Percentiles rank a stretch among this genome's conserved stretches.
phyloP scores from a whole-genome alignment of 2,329 filamentous ascomycete species.

The Colletotrichum orbiculare region DNA sequence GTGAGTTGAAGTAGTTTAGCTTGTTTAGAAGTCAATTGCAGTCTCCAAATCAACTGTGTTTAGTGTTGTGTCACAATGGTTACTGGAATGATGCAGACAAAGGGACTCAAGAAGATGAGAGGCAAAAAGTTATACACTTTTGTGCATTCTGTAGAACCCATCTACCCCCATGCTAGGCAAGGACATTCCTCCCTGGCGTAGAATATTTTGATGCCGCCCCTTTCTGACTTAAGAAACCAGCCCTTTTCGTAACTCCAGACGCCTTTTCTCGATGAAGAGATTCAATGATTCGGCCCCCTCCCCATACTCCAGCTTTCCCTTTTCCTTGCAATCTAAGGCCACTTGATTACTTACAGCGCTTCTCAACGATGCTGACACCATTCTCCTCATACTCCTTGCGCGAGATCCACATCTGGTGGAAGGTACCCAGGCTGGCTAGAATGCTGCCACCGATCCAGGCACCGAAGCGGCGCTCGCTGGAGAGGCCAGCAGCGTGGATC shows the following conservation, averaged over 20 bases:
- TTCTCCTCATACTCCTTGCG: constrained; percentile 98
- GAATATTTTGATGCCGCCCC: constrained; percentile 22
- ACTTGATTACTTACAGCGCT: constrained; percentile 82
- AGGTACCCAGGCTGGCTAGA: constrained; percentile 92
- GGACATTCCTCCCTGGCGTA: constrained; percentile 13
- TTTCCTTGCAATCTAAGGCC: constrained; percentile 7
- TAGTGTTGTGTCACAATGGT: no score
- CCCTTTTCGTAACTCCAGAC: constrained; percentile 35
- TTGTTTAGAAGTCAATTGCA: no score
- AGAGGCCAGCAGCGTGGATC: constrained; percentile 86
- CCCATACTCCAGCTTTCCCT: constrained; percentile 31
- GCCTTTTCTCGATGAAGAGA: constrained; percentile 23
- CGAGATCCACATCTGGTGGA: constrained; percentile 99
- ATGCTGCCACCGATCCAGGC: constrained; percentile 98
- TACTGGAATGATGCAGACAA: no score
- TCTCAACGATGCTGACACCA: constrained; percentile 89
- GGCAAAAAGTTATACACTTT: constrained; percentile 6
- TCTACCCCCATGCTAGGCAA: not conserved
- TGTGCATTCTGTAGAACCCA: constrained; percentile 24
- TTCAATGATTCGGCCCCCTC: constrained; percentile 15
- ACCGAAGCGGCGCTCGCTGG: constrained; percentile 89
- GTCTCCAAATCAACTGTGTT: no score
- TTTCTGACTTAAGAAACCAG: constrained; percentile 18
- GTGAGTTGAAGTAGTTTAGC: no score
- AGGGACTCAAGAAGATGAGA: not conserved